Evolutionary conservation across 768 basidiomycete genomes (phyloP), one percentile per base, ranked within the genome.

Genomic region (Grammothele lineata): DNA sequence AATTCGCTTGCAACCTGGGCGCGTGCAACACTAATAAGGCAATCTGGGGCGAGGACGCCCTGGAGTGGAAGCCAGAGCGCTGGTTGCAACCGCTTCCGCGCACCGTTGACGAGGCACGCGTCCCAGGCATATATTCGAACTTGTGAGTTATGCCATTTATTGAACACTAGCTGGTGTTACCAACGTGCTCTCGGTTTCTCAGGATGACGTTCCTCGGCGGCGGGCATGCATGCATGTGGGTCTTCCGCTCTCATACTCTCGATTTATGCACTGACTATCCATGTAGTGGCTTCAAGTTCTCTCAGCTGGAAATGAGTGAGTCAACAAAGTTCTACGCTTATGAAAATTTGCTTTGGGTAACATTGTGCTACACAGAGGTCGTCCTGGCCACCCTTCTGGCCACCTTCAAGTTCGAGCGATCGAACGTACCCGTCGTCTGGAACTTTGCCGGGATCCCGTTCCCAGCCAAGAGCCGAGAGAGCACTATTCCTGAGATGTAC

Each of bases 251-350:
- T 41, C n/a, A 3, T 19, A 19, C 4, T 1, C 15, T 21, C n/a
- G 14, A n/a, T 39, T 15, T 1, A 22, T 21, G 17, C 33, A 14
- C 36, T 11, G 22, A 11, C 14, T 17, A 5, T 14, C 15, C 14
- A 19, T 27, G 5, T 48, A 70, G 67, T 24, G 72, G 72, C 37
- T 73, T 73, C 62, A 71, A 72, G 47, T 72, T 71, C 55, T 66
- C 71, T 1, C 66, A 70, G 48, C 56, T 74, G 12, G 71, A 71
- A 50, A 72, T 71, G 62, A 74, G 27, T 30, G 27, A 7, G 27
- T 30, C 27, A 14, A n/a, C n/a, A n/a, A n/a, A n/a, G n/a, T n/a
- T n/a, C n/a, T n/a, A n/a, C n/a, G n/a, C n/a, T n/a, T n/a, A n/a
- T n/a, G n/a, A n/a, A n/a, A n/a, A n/a, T n/a, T n/a, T n/a, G n/a